phyloP scores from a whole-genome alignment of 1,284 basidiomycete genomes.

The Sanguinoderma infundibulare region DNA sequence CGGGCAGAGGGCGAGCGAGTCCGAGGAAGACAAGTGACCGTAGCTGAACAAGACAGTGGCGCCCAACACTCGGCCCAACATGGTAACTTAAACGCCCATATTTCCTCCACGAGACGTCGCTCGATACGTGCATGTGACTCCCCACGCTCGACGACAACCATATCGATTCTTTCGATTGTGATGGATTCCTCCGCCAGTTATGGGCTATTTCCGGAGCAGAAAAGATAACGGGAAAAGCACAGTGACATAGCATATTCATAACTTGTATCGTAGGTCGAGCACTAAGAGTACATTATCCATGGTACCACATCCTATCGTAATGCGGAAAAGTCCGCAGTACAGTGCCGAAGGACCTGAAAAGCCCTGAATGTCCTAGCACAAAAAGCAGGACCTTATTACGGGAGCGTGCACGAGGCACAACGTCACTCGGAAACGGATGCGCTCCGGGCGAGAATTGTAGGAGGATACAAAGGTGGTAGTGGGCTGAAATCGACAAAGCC shows the following conservation, averaged over 20 bases:
- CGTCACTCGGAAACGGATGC: not conserved
- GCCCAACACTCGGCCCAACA: not conserved
- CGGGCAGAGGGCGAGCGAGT: not conserved
- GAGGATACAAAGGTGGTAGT: not conserved
- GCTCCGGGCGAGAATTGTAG: not conserved
- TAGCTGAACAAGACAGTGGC: not conserved
- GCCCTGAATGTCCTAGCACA: not conserved
- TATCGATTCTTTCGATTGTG: too few relatives aligned
- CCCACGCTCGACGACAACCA: not conserved
- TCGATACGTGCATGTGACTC: not conserved
- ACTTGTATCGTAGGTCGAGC: not conserved
- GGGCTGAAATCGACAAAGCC: not conserved
- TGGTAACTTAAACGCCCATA: not conserved
- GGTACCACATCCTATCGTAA: not conserved
- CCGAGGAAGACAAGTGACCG: not conserved
- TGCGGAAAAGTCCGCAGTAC: not conserved
- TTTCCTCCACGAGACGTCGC: not conserved
- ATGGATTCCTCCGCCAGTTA: too few relatives aligned
- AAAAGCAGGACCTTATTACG: not conserved
- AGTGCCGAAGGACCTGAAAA: not conserved
- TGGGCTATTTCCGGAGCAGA: too few relatives aligned
- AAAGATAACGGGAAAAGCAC: too few relatives aligned
- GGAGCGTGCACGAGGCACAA: not conserved
- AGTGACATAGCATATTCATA: not conserved
- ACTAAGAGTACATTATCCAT: not conserved